Evolutionary conservation across 345 rosid genomes (phyloP), one percentile per base, ranked within the genome.

Genomic region (Bruguiera parviflora): DNA sequence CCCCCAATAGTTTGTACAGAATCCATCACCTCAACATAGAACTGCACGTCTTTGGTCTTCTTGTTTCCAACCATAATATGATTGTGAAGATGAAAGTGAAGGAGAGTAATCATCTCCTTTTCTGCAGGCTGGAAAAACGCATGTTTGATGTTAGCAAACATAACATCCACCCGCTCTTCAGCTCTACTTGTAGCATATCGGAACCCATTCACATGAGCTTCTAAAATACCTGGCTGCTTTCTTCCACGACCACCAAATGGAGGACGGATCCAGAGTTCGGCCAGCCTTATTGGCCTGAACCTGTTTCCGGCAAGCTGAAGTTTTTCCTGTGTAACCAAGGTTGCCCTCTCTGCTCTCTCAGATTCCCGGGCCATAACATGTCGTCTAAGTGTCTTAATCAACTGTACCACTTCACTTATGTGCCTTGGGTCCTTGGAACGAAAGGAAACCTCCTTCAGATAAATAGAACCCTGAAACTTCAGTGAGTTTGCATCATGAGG

Each of bases 81-180:
- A 71, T 92, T 85, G 82, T 90, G 90, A 71, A 90, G 78, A 77
- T 92, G 92, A 66, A 89, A 90, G 77, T 92, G 97, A 28, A 90
- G 70, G 39, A 92, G 85, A 51, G 97, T 88, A 65, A 87, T 84
- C 97, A 90, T 89, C 79, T 89, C 97, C 73, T 80, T 92, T 74
- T 90, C 97, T 51, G 98, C 96, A 8, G 98, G 96, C 80, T 90
- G 98, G 75, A 92, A 90, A 60, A 92, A 87, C 0, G 96, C 93
- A 78, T 92, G 96, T 67, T 92, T 92, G 70, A 90, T 77, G 80
- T 90, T 92, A 8, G 73, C 85, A 82, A 81, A 90, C 93, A 92
- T 78, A 58, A 90, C 66, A 61, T 92, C 98, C 63, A 89, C 96
- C 0, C 89, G 92, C 76, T 92, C 97, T 0, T 90, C 90, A 11